These are phyloP conservation scores for Selenicereus undatus DNA, from an alignment of 148 eudicot genomes.

Conservation along the genomic window DNA sequence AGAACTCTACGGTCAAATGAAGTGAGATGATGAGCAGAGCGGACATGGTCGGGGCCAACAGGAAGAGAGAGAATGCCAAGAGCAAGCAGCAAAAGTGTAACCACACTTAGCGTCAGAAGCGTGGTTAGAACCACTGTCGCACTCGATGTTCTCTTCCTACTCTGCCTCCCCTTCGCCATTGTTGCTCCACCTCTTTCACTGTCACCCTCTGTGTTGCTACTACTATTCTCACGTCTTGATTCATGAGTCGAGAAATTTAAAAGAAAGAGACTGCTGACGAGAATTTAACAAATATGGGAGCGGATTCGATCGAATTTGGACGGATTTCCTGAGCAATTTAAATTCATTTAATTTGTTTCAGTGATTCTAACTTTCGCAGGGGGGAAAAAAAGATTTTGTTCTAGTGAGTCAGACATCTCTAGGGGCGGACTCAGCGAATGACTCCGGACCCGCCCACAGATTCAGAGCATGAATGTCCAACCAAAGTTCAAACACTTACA, in stretches of 20 bases:
- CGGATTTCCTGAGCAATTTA: no score
- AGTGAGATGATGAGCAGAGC: constrained; percentile 36
- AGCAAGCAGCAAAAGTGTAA: constrained; percentile 64
- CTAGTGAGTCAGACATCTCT: no score
- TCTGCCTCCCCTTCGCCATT: neutral
- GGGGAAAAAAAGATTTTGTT: no score
- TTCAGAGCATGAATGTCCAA: no score
- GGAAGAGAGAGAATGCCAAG: constrained; percentile 89
- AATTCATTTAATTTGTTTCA: no score
- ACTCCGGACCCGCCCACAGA: no score
- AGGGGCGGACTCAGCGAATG: no score
- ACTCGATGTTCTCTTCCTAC: constrained; percentile 11
- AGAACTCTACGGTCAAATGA: constrained; percentile 54
- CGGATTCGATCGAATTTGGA: no score
- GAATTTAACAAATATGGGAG: neutral
- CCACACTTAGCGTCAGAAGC: constrained; percentile 58
- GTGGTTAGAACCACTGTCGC: constrained; percentile 51
- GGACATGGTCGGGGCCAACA: constrained; percentile 35
- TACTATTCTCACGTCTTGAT: neutral
- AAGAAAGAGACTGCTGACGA: neutral
- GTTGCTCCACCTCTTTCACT: neutral
- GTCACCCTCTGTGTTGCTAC: neutral
- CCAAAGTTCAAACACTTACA: no score
- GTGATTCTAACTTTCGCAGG: no score
- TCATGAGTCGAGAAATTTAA: neutral